Conservation (phyloP, 2,329 filamentous ascomycete genomes). For the Chaetomium strumarium region DNA sequence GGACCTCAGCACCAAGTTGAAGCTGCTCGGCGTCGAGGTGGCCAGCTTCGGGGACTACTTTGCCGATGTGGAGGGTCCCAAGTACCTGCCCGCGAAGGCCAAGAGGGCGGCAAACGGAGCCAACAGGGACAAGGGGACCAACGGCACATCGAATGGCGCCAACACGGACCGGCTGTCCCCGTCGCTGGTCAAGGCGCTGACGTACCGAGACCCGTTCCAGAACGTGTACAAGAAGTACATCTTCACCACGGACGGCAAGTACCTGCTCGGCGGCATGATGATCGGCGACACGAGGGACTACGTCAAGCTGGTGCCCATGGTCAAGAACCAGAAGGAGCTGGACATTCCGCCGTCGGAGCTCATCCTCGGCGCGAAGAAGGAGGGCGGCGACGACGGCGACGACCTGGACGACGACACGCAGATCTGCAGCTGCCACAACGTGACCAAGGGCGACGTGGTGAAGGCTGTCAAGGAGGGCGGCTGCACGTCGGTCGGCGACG, state of each 20-base stretch:
- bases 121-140: slow-evolving; percentile 25
- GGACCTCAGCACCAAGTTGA: slow-evolving; percentile 86
- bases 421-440: slow-evolving; percentile 90
- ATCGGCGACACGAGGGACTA: slow-evolving; percentile 90
- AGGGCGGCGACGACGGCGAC: slow-evolving; percentile 66
- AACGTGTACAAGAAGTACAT: slow-evolving; percentile 92
- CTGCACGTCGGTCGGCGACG: slow-evolving; percentile 73
- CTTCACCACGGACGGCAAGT: slow-evolving; percentile 84
- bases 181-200: slow-evolving; percentile 71
- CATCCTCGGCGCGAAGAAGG: slow-evolving; percentile 71
- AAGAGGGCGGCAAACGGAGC: slow-evolving; percentile 33
- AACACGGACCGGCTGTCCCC: slow-evolving; percentile 26
- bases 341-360: slow-evolving; percentile 75
- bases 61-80: slow-evolving; percentile 77
- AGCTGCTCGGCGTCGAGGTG: slow-evolving; percentile 83
- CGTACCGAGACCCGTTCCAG: slow-evolving; percentile 82
- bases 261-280: slow-evolving; percentile 94
- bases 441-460: slow-evolving; percentile 76
- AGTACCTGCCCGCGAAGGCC: slow-evolving; percentile 55
- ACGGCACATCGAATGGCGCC: slow-evolving; percentile 23
- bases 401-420: slow-evolving; percentile 82
- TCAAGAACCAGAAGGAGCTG: slow-evolving; percentile 74
- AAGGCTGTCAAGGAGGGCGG: slow-evolving; percentile 66
- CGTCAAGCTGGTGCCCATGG: slow-evolving; percentile 79
- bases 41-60: slow-evolving; percentile 94